Evolutionary conservation across 768 basidiomycete genomes (phyloP), one percentile per base, ranked within the genome.

Genomic region (Hygrocybe coccinea): DNA sequence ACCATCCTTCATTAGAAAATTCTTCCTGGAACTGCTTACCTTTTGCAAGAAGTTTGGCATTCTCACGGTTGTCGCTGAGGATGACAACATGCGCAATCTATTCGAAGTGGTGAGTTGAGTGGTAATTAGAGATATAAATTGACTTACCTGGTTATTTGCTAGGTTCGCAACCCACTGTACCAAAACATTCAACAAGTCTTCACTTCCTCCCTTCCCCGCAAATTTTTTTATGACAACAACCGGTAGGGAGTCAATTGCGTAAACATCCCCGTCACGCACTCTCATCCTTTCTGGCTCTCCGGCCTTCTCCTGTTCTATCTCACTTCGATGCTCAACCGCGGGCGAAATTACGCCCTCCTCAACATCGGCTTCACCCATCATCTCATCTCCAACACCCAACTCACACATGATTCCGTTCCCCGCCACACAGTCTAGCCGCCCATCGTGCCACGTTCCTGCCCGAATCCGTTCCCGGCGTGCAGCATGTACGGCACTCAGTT

Each of bases 1-100:
- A 49, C 25, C 25, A 33, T 22, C 15, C 2, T 17, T 9, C 2
- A 17, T 2, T 2, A 12, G 29, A 5, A 46, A 53, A 39, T 24
- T n/a, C 6, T n/a, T n/a, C 10, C 14, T 11, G 14, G 10, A 43
- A 29, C 8, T 11, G 34, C 37, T 15, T 62, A 88, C 91, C 87
- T 77, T 87, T 88, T 0, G 91, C 84, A 6, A 98, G 73, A n/a
- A 81, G 76, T 66, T 92, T 97, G 1, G 84, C 77, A 55, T 95
- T 88, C 62, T 93, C 92, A 24, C 89, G 82, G 61, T 92, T 93
- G 66, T 98, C 91, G 62, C 91, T 91, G 43, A 94, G 74, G 34
- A 98, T 83, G 47, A 99, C 76, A 45, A 97, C 92, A 69, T 98
- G 95, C 0, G 95, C 95, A 55, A 91, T 75, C 90, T 93, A 58